Evolutionary conservation across 2,329 filamentous ascomycete species (phyloP).

Genomic region (Gaeumannomyces sp.): DNA sequence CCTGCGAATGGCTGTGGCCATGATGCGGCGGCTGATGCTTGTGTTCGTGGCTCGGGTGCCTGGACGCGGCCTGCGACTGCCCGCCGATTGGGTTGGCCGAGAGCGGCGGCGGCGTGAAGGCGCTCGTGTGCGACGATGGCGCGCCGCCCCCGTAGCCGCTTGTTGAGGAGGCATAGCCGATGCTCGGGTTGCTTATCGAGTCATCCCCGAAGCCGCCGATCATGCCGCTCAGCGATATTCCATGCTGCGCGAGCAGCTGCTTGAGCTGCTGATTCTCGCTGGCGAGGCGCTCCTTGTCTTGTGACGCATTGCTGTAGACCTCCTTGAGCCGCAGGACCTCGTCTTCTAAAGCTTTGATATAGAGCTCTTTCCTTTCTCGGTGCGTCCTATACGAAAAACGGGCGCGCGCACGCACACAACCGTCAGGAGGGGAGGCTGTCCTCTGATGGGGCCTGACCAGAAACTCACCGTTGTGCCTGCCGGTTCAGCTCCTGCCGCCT

Average conservation of each 20-base stretch:
- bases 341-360: constrained; percentile 89
- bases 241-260: constrained; percentile 46
- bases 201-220: constrained; percentile 20
- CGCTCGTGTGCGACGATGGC: constrained; percentile 33
- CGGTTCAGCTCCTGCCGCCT: constrained; percentile 89
- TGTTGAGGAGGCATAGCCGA: constrained; percentile 46
- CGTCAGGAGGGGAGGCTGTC: neutral
- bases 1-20: constrained; percentile 17
- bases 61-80: constrained; percentile 9
- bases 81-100: constrained; percentile 16
- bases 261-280: constrained; percentile 77
- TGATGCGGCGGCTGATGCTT: constrained; percentile 18
- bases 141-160: constrained; percentile 46
- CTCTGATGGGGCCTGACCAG: neutral
- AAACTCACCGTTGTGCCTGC: constrained; percentile 64
- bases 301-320: constrained; percentile 64
- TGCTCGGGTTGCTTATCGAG: constrained; percentile 36
- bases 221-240: constrained; percentile 30
- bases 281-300: constrained; percentile 68
- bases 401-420: constrained; percentile 14
- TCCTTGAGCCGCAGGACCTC: constrained; percentile 87
- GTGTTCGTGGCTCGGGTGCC: neutral
- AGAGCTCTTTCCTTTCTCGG: constrained; percentile 91
- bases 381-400: constrained; percentile 65
- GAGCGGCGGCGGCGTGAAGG: constrained; percentile 40